Conservation (phyloP, 2,329 filamentous ascomycete species). For the Fusarium sp. region DNA sequence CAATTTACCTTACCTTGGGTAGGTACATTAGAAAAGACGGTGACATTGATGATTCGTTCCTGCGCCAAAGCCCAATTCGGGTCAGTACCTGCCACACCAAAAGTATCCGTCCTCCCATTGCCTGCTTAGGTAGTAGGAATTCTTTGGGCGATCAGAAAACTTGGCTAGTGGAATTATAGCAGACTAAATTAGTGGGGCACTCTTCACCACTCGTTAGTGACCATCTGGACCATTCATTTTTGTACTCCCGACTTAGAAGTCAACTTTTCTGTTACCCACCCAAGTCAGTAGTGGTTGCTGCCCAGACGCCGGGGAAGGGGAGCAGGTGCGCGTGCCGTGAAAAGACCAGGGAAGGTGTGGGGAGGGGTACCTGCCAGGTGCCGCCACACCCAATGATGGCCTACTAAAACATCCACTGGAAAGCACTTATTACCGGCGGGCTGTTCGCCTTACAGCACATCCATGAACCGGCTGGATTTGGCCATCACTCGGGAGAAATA, state of each 20-base stretch:
- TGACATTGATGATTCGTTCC: slow-evolving; percentile 45
- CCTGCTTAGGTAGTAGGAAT: too few relatives aligned
- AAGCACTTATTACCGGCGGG: slow-evolving; percentile 4
- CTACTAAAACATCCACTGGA: neutral
- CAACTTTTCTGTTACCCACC: too few relatives aligned
- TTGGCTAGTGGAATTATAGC: too few relatives aligned
- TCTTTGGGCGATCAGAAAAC: too few relatives aligned
- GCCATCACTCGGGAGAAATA: neutral
- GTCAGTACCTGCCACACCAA: slow-evolving; percentile 40
- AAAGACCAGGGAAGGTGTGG: slow-evolving; percentile 33
- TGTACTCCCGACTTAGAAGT: too few relatives aligned
- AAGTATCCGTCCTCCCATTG: slow-evolving; percentile 20
- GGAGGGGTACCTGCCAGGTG: slow-evolving; percentile 7
- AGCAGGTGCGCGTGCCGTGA: slow-evolving; percentile 37
- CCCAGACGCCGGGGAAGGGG: slow-evolving; percentile 1
- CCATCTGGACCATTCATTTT: too few relatives aligned
- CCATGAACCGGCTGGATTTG: neutral
- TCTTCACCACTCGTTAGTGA: too few relatives aligned
- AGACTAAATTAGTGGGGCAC: too few relatives aligned
- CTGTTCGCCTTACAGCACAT: neutral
- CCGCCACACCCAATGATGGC: slow-evolving; percentile 4
- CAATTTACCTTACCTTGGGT: slow-evolving; percentile 13
- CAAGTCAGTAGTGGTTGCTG: neutral
- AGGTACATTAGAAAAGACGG: slow-evolving; percentile 35
- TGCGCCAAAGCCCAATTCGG: slow-evolving; percentile 36